phyloP scores from a whole-genome alignment of 768 basidiomycete species.

The Hysterangium stoloniferum region DNA sequence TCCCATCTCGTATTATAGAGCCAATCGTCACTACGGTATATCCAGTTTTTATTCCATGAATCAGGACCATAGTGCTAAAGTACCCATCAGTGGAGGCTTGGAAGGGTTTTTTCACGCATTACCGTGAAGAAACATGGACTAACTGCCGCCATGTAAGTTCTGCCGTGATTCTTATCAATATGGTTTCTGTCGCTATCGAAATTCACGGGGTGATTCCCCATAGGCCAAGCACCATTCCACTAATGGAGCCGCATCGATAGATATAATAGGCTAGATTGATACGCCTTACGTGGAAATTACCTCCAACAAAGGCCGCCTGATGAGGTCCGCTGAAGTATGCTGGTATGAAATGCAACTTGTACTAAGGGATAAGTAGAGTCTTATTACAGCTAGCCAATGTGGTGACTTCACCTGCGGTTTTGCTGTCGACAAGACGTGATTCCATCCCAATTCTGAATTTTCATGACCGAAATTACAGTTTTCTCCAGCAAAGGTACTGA shows the following conservation, averaged over 20 bases:
- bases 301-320: constrained; percentile 31
- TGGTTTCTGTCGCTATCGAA: not conserved
- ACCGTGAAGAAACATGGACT: constrained; percentile 72
- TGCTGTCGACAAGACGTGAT: no score
- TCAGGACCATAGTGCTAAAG: constrained; percentile 51
- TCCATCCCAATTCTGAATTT: constrained; percentile 48
- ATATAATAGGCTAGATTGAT: constrained; percentile 14
- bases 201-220: constrained; percentile 19
- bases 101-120: no score
- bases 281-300: constrained; percentile 47
- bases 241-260: constrained; percentile 22
- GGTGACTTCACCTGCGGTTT: no score
- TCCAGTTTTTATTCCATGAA: constrained; percentile 63
- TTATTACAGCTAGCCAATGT: no score
- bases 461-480: constrained; percentile 56
- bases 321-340: constrained; percentile 24
- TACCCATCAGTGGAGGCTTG: not conserved
- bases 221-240: constrained; percentile 83
- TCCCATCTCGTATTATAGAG: constrained; percentile 65
- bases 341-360: constrained; percentile 26
- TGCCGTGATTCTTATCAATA: constrained; percentile 9
- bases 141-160: constrained; percentile 43
- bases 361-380: no score
- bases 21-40: constrained; percentile 62
- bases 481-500: constrained; percentile 69